These are phyloP conservation scores for Moniliella sp. DNA, from an alignment of 1,284 basidiomycete genomes.

Conservation along the genomic window DNA sequence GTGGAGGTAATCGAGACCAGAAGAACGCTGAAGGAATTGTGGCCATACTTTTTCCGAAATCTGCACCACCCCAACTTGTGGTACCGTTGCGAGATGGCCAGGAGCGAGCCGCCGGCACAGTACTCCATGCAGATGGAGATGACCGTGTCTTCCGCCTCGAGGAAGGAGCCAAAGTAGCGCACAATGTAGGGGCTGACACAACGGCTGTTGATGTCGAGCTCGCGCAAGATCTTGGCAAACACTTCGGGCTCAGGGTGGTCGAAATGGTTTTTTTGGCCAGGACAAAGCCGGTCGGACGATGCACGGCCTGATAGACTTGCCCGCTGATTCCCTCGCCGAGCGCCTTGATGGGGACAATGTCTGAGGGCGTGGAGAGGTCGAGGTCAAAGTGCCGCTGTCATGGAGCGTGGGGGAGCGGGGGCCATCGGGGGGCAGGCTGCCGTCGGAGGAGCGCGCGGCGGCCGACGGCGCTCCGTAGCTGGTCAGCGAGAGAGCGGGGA, in stretches of 20 bases:
- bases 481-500: too few relatives aligned
- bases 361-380: too few relatives aligned
- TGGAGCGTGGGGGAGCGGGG: too few relatives aligned
- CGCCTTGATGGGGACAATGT: too few relatives aligned
- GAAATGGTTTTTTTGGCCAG: conserved; percentile 61
- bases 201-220: conserved; percentile 67
- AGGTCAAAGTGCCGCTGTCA: too few relatives aligned
- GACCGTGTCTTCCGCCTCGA: conserved; percentile 71
- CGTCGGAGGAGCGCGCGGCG: too few relatives aligned
- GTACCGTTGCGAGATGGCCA: conserved; percentile 60
- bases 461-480: too few relatives aligned
- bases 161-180: conserved; percentile 82
- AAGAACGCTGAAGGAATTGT: too few relatives aligned
- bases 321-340: conserved; percentile 90
- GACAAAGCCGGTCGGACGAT: conserved; percentile 51
- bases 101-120: conserved; percentile 61
- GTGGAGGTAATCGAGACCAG: too few relatives aligned
- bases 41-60: too few relatives aligned
- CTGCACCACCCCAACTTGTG: too few relatives aligned
- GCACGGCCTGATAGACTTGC: conserved; percentile 70
- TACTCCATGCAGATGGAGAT: conserved; percentile 92
- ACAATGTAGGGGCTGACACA: conserved; percentile 74
- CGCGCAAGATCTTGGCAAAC: conserved; percentile 68
- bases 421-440: too few relatives aligned
- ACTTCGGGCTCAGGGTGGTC: conserved; percentile 66